Percentiles rank a stretch among this genome's conserved stretches.
These are phyloP conservation scores for Globisporangium megalacanthum DNA, from an alignment of 352 stramenopile genomes.

Conservation along the genomic window DNA sequence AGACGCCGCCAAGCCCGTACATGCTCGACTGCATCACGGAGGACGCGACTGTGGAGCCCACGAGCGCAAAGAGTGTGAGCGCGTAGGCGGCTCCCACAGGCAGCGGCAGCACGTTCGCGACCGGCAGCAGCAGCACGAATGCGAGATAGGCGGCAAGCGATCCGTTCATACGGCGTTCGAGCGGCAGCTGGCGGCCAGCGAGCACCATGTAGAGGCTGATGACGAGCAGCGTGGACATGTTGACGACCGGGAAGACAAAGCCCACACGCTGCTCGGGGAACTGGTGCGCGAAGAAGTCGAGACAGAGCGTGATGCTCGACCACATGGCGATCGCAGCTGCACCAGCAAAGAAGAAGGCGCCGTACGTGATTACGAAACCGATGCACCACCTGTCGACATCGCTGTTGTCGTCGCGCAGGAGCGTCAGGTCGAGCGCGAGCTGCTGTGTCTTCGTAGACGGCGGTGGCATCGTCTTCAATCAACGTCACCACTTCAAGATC, in stretches of 20 bases:
- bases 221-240: constrained; percentile 78
- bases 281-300: constrained; percentile 61
- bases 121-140: constrained; percentile 51
- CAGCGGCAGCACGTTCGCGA: constrained; percentile 55
- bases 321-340: constrained; percentile 71
- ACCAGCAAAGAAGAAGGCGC: constrained; percentile 70
- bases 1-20: constrained; percentile 75
- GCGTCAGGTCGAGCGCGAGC: not conserved
- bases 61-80: constrained; percentile 52
- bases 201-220: constrained; percentile 82
- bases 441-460: no score
- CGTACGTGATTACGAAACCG: constrained; percentile 63
- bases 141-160: constrained; percentile 46
- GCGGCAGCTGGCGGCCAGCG: constrained; percentile 49
- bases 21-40: constrained; percentile 68
- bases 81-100: constrained; percentile 40
- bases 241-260: constrained; percentile 80
- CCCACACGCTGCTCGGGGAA: constrained; percentile 61
- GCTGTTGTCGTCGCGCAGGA: not conserved
- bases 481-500: no score
- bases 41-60: constrained; percentile 57
- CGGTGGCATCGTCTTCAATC: no score
- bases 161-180: constrained; percentile 50
- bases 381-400: constrained; percentile 11
- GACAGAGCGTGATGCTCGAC: constrained; percentile 69